Base-by-base conservation (phyloP, 805 yeast genomes). In the Sugiyamaella qingdaonensis region DNA sequence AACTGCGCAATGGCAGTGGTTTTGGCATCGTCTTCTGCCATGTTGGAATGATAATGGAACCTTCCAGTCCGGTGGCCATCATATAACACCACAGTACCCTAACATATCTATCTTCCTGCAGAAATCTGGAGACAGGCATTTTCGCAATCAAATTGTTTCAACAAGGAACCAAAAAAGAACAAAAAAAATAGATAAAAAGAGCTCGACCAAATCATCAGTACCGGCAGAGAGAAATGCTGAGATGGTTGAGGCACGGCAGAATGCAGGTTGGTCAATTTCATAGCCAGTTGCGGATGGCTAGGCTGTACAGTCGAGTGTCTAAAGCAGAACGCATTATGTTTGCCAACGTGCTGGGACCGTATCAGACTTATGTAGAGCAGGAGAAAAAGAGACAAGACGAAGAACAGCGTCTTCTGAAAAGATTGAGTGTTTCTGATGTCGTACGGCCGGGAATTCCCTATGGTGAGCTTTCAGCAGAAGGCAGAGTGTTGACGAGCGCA, bases 1-100 rank as follows among this genome's bases (percentile, higher is more conserved):
- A 75, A 73, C 49, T 67, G 62, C 13, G 66, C 61, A 16, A 70
- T 51, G 13, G 43, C 43, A 14, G 43, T 39, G 13, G 16, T 16
- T 16, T 39, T 39, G 24, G 24, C 24, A 4, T 19, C 43, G 24
- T 39, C 19, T 2, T 39, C 19, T n/a, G 21, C 24, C 24, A 39
- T 16, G 43, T 16, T 39, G 43, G 3, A 13, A 8, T 34, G 18
- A 34, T 16, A 34, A 34, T 16, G 18, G 39, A 13, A 34, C 39
- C 39, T 16, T 34, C 18, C 39, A 34, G 14, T 13, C 9, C 7
- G 29, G 29, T 24, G 29, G 29, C 29, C 29, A 24, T 24, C 29
- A 24, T 24, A 24, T 24, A 24, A 4, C 7, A 7, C 3, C 7
- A 7, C 29, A 24, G 29, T 24, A 24, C 29, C 29, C 29, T 24